Percentiles rank a stretch among this genome's conserved stretches.
Conservation (phyloP, 73 alveolate species). For the Stentor coeruleus region DNA sequence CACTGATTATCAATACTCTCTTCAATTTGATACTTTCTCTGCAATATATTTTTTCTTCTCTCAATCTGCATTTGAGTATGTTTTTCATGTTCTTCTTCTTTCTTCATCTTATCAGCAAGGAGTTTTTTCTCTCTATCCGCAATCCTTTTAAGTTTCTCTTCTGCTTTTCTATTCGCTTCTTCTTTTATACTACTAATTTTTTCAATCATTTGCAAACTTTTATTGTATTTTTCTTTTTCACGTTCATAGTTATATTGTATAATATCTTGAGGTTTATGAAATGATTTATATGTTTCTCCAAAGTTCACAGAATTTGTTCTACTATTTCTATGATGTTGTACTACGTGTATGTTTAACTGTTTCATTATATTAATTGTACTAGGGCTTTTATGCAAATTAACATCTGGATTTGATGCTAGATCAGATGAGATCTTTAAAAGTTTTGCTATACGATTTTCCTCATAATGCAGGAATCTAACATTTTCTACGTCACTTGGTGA, state of each 20-base stretch:
- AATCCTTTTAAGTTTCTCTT: too few species aligned
- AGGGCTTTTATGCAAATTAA: too few species aligned
- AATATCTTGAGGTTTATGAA: neutral
- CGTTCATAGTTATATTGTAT: neutral
- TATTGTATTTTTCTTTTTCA: neutral
- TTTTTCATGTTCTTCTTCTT: neutral
- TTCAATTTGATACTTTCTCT: neutral
- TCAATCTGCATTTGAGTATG: neutral
- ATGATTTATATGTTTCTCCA: too few species aligned
- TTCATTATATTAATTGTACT: too few species aligned
- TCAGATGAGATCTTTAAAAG: neutral
- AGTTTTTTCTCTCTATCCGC: neutral
- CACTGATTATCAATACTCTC: slow-evolving; percentile 27
- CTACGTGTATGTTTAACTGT: too few species aligned
- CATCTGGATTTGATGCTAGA: too few species aligned
- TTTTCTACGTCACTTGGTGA: neutral
- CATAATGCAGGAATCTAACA: neutral
- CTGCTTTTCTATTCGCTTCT: neutral
- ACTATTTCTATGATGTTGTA: too few species aligned
- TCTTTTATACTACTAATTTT: neutral
- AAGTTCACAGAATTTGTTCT: too few species aligned
- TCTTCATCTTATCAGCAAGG: neutral
- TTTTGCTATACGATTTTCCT: neutral
- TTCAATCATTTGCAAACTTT: neutral
- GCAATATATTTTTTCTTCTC: neutral